Evolutionary conservation across 2,329 filamentous ascomycete species (phyloP).

Genomic region (Neoscytalidium dimidiatum): DNA sequence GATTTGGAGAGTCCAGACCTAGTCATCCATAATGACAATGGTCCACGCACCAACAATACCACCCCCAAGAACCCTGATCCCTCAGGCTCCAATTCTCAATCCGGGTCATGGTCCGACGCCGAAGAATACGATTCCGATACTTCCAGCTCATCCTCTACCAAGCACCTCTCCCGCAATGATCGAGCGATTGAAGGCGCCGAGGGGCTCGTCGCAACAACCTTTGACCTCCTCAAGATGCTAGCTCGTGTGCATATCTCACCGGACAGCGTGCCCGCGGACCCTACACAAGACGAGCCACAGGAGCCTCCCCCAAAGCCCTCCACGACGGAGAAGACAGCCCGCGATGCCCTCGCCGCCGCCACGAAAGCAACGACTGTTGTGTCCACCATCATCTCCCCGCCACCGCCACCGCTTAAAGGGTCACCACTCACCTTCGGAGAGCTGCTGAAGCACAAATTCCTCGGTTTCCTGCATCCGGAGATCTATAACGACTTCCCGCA

Average conservation of each 20-base stretch:
- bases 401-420: not conserved
- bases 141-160: not conserved
- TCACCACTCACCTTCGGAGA: not conserved
- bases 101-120: not conserved
- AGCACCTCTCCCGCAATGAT: not conserved
- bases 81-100: not conserved
- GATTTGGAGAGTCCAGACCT: not conserved
- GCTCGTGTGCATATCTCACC: not conserved
- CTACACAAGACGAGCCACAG: not conserved
- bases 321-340: not conserved
- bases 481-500: not conserved
- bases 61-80: not conserved
- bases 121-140: not conserved
- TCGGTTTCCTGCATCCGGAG: conserved; percentile 1
- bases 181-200: conserved; percentile 14
- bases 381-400: not conserved
- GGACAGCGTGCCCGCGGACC: not conserved
- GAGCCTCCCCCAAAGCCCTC: not conserved
- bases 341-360: conserved; percentile 1
- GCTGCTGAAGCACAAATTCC: not conserved
- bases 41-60: not conserved
- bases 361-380: not conserved
- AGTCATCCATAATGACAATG: not conserved
- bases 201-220: not conserved
- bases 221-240: conserved; percentile 8